Percentiles rank a stretch among this genome's conserved stretches.
phyloP scores from a whole-genome alignment of 495 filamentous ascomycete species.

The Neurospora sublineolata region DNA sequence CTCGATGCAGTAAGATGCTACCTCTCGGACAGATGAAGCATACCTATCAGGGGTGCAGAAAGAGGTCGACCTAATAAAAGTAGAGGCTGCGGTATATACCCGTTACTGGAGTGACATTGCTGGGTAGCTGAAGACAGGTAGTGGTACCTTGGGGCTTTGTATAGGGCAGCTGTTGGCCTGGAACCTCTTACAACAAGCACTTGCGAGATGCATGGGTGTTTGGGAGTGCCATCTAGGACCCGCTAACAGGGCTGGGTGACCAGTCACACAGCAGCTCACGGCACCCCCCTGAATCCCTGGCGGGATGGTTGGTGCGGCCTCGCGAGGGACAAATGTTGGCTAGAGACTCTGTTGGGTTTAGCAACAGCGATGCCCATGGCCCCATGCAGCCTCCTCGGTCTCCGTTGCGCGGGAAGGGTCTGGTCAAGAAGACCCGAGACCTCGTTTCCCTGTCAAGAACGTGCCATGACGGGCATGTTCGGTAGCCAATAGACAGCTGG shows the following conservation, averaged over 20 bases:
- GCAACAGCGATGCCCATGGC: not conserved
- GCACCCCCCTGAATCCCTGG: slow-evolving; percentile 1
- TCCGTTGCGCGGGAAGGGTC: not conserved
- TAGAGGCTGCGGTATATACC: slow-evolving; percentile 6
- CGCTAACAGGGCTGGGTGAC: slow-evolving; percentile 11
- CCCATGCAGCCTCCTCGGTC: not conserved
- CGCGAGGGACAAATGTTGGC: not conserved
- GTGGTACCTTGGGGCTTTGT: not conserved
- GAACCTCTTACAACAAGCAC: not conserved
- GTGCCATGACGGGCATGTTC: not conserved
- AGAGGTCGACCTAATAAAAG: slow-evolving; percentile 15
- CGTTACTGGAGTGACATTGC: slow-evolving; percentile 6
- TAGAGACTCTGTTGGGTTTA: not conserved
- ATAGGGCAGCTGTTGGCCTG: not conserved
- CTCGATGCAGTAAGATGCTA: not conserved
- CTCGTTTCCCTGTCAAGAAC: not conserved
- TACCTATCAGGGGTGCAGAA: slow-evolving; percentile 14
- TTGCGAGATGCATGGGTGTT: not conserved
- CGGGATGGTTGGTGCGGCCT: slow-evolving; percentile 11
- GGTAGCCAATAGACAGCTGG: not conserved
- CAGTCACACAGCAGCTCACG: slow-evolving; percentile 14
- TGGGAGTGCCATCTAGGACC: slow-evolving; percentile 5
- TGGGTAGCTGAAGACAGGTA: not conserved
- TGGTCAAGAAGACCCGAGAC: not conserved
- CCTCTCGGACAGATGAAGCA: not conserved